Conservation (phyloP, 495 filamentous ascomycete species). For the Xylaria intraflava region DNA sequence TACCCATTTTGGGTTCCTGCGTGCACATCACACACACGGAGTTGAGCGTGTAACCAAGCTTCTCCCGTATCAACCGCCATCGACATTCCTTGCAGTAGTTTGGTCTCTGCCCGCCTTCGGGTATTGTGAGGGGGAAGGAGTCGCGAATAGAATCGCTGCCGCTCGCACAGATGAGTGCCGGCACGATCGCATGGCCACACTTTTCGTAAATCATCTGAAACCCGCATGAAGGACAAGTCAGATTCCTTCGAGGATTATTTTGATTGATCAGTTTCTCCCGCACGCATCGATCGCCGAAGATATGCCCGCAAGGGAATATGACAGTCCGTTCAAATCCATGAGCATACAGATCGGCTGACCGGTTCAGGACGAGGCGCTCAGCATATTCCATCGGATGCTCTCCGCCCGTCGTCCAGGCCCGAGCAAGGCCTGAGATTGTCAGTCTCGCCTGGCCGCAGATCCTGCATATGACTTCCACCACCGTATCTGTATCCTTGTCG, state of each 20-base stretch:
- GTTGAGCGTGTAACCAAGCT: conserved; percentile 15
- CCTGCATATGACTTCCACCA: conserved; percentile 12
- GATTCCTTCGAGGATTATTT: neutral
- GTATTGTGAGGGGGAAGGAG: conserved; percentile 21
- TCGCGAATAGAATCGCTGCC: conserved; percentile 15
- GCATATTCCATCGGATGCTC: neutral
- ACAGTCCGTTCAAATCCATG: conserved; percentile 20
- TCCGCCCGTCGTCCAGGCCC: conserved; percentile 3
- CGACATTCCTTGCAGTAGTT: conserved; percentile 20
- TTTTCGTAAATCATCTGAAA: conserved; percentile 17
- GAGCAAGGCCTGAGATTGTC: conserved; percentile 14
- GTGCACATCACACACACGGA: conserved; percentile 20
- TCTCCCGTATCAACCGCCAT: conserved; percentile 15
- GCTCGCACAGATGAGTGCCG: conserved; percentile 13
- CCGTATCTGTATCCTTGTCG: conserved; percentile 3
- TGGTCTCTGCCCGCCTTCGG: conserved; percentile 16
- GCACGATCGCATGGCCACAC: conserved; percentile 18
- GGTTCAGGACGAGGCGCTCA: neutral
- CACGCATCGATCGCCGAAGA: conserved; percentile 26
- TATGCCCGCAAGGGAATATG: conserved; percentile 20
- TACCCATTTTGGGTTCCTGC: neutral
- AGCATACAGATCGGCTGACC: conserved; percentile 7
- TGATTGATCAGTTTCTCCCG: conserved; percentile 1
- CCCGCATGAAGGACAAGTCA: conserved; percentile 21
- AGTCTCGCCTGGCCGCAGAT: conserved; percentile 17